Evolutionary conservation across 352 stramenopile species (phyloP).

Genomic region (Phytophthora cryptogea): DNA sequence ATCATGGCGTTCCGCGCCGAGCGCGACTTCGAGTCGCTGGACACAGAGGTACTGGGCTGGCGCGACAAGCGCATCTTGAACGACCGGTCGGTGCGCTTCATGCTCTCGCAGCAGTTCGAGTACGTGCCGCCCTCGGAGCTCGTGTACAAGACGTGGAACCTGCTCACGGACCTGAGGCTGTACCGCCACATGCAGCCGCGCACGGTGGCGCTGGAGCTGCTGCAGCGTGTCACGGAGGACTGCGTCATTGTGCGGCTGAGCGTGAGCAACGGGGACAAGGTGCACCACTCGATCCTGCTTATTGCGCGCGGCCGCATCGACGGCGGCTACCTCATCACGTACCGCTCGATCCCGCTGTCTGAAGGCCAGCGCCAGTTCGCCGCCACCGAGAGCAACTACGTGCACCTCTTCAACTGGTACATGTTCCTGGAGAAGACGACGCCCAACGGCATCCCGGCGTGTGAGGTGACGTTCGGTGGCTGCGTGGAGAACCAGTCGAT

Average conservation of each 20-base stretch:
- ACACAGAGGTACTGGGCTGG: conserved; percentile 60
- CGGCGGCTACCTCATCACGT: conserved; percentile 66
- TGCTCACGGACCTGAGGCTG: conserved; percentile 55
- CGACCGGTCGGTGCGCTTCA: conserved; percentile 53
- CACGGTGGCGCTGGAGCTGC: conserved; percentile 51
- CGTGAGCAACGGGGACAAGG: conserved; percentile 40
- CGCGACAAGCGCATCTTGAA: conserved; percentile 49
- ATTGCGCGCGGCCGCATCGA: conserved; percentile 68
- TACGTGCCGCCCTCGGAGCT: conserved; percentile 49
- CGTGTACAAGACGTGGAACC: conserved; percentile 70
- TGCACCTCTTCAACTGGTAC: conserved; percentile 78
- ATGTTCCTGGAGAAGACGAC: conserved; percentile 61
- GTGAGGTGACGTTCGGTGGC: conserved; percentile 72
- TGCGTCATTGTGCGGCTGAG: conserved; percentile 62
- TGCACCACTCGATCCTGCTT: conserved; percentile 59
- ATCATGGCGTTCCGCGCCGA: conserved; percentile 64
- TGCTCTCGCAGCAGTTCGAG: conserved; percentile 61
- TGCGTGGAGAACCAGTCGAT: conserved; percentile 51
- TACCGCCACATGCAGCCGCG: conserved; percentile 68
- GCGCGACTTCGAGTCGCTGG: conserved; percentile 46
- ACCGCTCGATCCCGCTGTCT: conserved; percentile 64
- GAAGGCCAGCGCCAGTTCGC: conserved; percentile 47
- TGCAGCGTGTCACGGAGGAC: conserved; percentile 65
- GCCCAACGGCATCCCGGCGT: conserved; percentile 30
- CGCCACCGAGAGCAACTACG: conserved; percentile 53